phyloP scores from a whole-genome alignment of 495 filamentous ascomycete genomes.

The Amniculicola lignicola region DNA sequence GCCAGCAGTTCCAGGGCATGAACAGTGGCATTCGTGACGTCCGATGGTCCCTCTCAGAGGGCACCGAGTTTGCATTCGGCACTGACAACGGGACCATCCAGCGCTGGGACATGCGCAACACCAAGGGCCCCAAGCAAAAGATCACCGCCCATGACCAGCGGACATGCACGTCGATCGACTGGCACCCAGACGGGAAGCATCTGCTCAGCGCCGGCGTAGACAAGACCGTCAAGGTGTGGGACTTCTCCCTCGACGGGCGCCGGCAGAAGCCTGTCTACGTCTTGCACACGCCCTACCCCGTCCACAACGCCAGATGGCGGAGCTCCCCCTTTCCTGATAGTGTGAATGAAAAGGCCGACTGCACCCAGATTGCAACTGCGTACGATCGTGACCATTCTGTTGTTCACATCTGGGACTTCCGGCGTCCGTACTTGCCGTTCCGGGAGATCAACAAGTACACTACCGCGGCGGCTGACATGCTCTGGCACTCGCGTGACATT shows the following conservation, averaged over 20 bases:
- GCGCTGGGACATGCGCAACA: slow-evolving; percentile 65
- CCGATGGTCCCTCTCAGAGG: slow-evolving; percentile 83
- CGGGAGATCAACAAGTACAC: slow-evolving; percentile 78
- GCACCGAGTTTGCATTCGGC: slow-evolving; percentile 79
- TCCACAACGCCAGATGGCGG: slow-evolving; percentile 80
- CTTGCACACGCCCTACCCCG: slow-evolving; percentile 62
- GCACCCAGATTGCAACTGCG: slow-evolving; percentile 65
- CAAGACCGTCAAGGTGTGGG: slow-evolving; percentile 85
- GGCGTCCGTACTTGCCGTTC: slow-evolving; percentile 78
- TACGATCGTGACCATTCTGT: slow-evolving; percentile 64
- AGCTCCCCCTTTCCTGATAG: slow-evolving; percentile 72
- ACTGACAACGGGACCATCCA: slow-evolving; percentile 81
- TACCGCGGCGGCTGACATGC: slow-evolving; percentile 66
- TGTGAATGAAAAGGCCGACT: slow-evolving; percentile 58
- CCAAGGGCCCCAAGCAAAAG: slow-evolving; percentile 59
- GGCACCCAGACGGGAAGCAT: slow-evolving; percentile 94
- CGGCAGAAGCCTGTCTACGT: slow-evolving; percentile 69
- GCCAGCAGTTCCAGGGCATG: slow-evolving; percentile 57
- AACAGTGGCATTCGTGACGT: slow-evolving; percentile 81
- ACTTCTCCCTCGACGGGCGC: slow-evolving; percentile 73
- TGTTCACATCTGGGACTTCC: slow-evolving; percentile 91
- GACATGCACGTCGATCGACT: slow-evolving; percentile 78
- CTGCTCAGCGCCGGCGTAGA: slow-evolving; percentile 81
- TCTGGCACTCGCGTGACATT: slow-evolving; percentile 88
- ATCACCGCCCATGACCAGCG: slow-evolving; percentile 77